A percentile compares a stretch with the other conserved stretches of the same genome.
These are phyloP conservation scores for Mortierella sp. DNA, from an alignment of 371 early-diverging fungal species.

Conservation along the genomic window DNA sequence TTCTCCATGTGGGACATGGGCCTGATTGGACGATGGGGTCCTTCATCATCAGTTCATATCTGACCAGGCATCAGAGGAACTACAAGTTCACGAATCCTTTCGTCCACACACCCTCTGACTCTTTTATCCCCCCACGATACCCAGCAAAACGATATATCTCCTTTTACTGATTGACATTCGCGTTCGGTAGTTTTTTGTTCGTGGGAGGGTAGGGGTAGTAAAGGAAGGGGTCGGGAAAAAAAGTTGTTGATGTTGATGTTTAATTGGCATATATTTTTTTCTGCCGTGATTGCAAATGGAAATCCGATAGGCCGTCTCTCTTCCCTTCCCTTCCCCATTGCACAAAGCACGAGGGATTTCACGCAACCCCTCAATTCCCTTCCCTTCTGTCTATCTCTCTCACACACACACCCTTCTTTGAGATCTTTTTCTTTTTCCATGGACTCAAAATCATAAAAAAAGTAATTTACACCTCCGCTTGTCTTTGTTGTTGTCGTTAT, in stretches of 20 bases:
- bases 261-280: neutral
- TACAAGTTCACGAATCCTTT: neutral
- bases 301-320: neutral
- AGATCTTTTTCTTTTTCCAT: constrained; percentile 1
- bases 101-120: neutral
- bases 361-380: constrained; percentile 1
- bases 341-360: neutral
- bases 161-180: too few species aligned
- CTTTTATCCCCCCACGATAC: neutral
- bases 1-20: neutral
- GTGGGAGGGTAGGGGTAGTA: neutral
- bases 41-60: constrained; percentile 5
- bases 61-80: neutral
- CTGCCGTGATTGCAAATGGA: neutral
- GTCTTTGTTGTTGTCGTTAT: neutral
- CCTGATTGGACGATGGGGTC: neutral
- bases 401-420: neutral
- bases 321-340: too few species aligned
- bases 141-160: too few species aligned
- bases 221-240: neutral
- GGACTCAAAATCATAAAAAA: constrained; percentile 1
- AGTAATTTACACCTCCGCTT: neutral
- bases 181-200: too few species aligned
- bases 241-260: neutral
- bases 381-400: neutral